These are phyloP conservation scores for Alternaria rosae DNA, from an alignment of 2,329 filamentous ascomycete genomes.

Conservation along the genomic window DNA sequence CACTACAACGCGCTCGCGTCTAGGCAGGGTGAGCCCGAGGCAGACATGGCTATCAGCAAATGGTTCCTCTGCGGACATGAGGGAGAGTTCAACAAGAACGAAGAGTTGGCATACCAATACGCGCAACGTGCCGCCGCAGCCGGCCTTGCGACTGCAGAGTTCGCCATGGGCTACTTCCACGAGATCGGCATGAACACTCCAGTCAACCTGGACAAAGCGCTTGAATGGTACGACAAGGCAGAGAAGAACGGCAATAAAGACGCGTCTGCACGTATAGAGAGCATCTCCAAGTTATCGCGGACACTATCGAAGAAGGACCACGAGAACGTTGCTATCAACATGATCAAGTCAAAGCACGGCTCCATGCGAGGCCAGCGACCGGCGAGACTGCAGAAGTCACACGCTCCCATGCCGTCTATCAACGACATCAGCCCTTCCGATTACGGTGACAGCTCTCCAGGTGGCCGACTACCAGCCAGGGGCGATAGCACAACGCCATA, in stretches of 20 bases:
- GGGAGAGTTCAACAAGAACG: conserved; percentile 91
- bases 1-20: conserved; percentile 96
- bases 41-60: conserved; percentile 94
- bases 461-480: conserved; percentile 38
- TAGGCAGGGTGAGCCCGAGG: conserved; percentile 89
- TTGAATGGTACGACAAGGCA: conserved; percentile 89
- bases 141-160: conserved; percentile 88
- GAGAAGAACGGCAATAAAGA: conserved; percentile 92
- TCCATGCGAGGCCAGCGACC: conserved; percentile 60
- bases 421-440: conserved; percentile 48
- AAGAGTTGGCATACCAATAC: conserved; percentile 90
- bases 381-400: conserved; percentile 51
- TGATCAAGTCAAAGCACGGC: conserved; percentile 72
- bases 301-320: conserved; percentile 90
- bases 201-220: conserved; percentile 82
- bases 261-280: conserved; percentile 80
- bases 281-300: conserved; percentile 76
- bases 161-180: conserved; percentile 96
- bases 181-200: conserved; percentile 93
- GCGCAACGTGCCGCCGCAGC: conserved; percentile 83
- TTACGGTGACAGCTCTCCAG: conserved; percentile 38
- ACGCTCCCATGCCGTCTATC: conserved; percentile 50
- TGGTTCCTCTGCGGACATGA: conserved; percentile 99
- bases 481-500: conserved; percentile 52
- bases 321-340: conserved; percentile 85